phyloP scores from a whole-genome alignment of 2,329 filamentous ascomycete species.

The Bertia moriformis region DNA sequence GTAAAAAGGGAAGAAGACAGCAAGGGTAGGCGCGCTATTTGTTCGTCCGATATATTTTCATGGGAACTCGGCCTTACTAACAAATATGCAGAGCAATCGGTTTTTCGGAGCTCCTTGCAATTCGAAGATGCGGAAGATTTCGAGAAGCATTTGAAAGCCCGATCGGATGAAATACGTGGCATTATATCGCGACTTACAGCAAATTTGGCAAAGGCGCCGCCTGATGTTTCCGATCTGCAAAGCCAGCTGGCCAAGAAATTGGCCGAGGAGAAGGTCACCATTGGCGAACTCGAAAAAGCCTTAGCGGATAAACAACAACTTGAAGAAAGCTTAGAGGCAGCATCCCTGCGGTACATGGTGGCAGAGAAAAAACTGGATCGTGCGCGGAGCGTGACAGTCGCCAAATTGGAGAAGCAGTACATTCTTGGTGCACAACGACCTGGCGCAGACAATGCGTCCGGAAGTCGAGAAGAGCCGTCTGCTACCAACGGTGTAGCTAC shows the following conservation, averaged over 20 bases:
- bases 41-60: too few relatives aligned
- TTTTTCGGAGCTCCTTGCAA: background rate
- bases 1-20: constrained; percentile 6
- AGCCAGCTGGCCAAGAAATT: constrained; percentile 39
- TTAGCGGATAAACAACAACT: constrained; percentile 36
- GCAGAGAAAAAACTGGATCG: constrained; percentile 57
- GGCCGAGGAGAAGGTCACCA: constrained; percentile 42
- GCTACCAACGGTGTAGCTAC: constrained; percentile 28
- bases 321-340: constrained; percentile 44
- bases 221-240: constrained; percentile 37
- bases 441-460: constrained; percentile 30
- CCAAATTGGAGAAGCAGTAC: constrained; percentile 50
- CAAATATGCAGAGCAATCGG: too few relatives aligned
- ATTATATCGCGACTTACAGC: constrained; percentile 33
- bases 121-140: constrained; percentile 22
- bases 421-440: constrained; percentile 26
- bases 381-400: constrained; percentile 47
- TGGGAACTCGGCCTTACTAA: too few relatives aligned
- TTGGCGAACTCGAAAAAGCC: constrained; percentile 33
- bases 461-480: constrained; percentile 15
- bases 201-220: constrained; percentile 6
- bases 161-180: constrained; percentile 38
- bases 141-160: constrained; percentile 42
- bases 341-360: constrained; percentile 51
- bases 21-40: constrained; percentile 7